Evolutionary conservation across 2,329 filamentous ascomycete species (phyloP), one percentile per base, ranked within the genome.

Genomic region (Emydomyces testavorans): DNA sequence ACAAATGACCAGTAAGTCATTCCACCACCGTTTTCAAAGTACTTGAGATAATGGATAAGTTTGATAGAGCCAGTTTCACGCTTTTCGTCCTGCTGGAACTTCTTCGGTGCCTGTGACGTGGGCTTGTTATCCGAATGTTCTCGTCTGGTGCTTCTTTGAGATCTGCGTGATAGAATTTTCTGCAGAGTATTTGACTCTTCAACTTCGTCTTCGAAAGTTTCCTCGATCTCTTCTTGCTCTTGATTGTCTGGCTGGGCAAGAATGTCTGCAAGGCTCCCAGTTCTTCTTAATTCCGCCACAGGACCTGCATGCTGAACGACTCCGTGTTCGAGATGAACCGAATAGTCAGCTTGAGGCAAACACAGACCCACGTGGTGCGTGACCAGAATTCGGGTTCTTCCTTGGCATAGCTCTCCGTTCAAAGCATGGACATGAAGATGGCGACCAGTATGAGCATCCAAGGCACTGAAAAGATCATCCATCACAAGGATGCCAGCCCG

Each of bases 401-500:
- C 80, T 18, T 71, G 64, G 51, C 82, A 81, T 6, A 90, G 72
- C 42, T 83, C 76, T 4, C 85, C 85, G 2, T 76, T 80, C 2
- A 90, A 70, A 52, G 82, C 87, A 49, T 85, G 75, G 54, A 89
- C 83, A 54, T 85, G 87, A 41, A 90, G 80, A 57, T 86, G 82
- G 23, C 83, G 77, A 13, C 85, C 85, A 24, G 88, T 85, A 58
- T 89, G 83, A 2, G 84, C 82, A 62, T 93, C 86, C 6, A 92
- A 78, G 7, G 85, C 70, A 59, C 82, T 86, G 62, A 93, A 89
- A 34, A 90, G 85, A 58, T 93, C 86, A 61, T 93, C 86, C 57
- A 92, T 72, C 15, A 92, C 70, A 4, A 93, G 69, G 52, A 88
- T 80, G 0, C 82, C 80, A 1, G 83, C 84, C 11, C 85, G 74